A percentile compares a stretch with the other conserved stretches of the same genome.
These are phyloP conservation scores for Populus nigra DNA, from an alignment of 345 rosid species.

Conservation along the genomic window DNA sequence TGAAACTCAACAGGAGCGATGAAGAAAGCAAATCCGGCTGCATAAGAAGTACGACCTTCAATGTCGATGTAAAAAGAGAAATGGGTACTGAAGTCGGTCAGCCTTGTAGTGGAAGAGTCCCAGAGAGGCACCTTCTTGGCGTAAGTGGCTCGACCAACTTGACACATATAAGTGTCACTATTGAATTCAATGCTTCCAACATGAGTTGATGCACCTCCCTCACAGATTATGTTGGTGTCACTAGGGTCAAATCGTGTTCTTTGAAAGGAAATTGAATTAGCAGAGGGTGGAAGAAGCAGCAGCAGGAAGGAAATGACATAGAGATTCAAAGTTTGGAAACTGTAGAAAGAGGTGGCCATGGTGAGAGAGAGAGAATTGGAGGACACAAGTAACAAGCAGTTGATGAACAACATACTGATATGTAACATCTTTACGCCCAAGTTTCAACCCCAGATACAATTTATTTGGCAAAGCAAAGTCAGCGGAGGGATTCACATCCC, in stretches of 20 bases:
- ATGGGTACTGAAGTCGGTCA: conserved; percentile 30
- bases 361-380: too few relatives aligned
- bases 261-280: conserved; percentile 3
- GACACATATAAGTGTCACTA: conserved; percentile 8
- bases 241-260: conserved; percentile 13
- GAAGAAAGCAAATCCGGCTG: conserved; percentile 31
- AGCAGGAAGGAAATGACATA: background rate
- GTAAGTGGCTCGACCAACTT: conserved; percentile 28
- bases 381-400: too few relatives aligned
- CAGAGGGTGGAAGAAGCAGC: background rate
- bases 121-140: conserved; percentile 19
- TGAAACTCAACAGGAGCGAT: conserved; percentile 25
- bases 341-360: background rate
- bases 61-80: conserved; percentile 24
- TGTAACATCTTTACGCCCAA: too few relatives aligned
- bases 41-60: background rate
- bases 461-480: too few relatives aligned
- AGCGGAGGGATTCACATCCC: too few relatives aligned
- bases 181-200: conserved; percentile 23
- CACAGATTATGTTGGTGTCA: conserved; percentile 10
- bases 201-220: conserved; percentile 24
- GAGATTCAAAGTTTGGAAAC: background rate
- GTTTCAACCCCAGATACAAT: too few relatives aligned
- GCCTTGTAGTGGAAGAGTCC: conserved; percentile 15
- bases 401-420: too few relatives aligned